phyloP scores from a whole-genome alignment of 495 filamentous ascomycete genomes.

The Penicillium cataractarum region DNA sequence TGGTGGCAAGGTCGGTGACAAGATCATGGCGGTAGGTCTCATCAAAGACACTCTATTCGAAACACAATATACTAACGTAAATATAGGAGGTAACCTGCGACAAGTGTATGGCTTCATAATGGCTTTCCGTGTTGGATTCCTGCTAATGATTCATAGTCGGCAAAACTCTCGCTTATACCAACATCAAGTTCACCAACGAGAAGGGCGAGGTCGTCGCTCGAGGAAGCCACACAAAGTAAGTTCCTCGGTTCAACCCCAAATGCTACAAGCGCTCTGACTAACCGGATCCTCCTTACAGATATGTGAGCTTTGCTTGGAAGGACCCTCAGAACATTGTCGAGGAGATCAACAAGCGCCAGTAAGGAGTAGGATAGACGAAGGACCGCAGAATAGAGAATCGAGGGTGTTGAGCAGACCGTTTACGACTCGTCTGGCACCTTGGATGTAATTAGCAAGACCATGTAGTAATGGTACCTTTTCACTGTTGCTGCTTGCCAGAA shows the following conservation, averaged over 20 bases:
- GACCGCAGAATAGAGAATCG: background rate
- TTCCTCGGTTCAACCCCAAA: background rate
- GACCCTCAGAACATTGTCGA: conserved; percentile 63
- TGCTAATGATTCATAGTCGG: conserved; percentile 62
- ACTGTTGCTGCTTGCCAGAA: too few species aligned
- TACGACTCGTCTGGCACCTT: too few species aligned
- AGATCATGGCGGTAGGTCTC: conserved; percentile 60
- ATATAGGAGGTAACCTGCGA: conserved; percentile 73
- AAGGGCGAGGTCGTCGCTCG: conserved; percentile 79
- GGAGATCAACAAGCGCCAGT: conserved; percentile 38
- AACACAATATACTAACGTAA: conserved; percentile 26
- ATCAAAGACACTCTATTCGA: background rate
- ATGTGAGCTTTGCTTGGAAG: conserved; percentile 60
- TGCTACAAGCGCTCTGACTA: background rate
- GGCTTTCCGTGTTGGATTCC: background rate
- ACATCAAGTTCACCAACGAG: conserved; percentile 74
- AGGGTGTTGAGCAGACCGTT: background rate
- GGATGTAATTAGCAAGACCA: background rate
- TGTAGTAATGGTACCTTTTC: too few species aligned
- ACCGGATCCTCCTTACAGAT: conserved; percentile 36
- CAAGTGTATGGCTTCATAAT: conserved; percentile 63
- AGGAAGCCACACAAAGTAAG: conserved; percentile 95
- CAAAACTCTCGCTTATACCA: conserved; percentile 89
- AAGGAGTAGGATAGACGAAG: background rate
- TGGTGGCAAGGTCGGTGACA: conserved; percentile 82